Percentiles rank a stretch among this genome's conserved stretches.
Evolutionary conservation across 331 rosid genomes (phyloP).

Genomic region (Pyrus hybrid): DNA sequence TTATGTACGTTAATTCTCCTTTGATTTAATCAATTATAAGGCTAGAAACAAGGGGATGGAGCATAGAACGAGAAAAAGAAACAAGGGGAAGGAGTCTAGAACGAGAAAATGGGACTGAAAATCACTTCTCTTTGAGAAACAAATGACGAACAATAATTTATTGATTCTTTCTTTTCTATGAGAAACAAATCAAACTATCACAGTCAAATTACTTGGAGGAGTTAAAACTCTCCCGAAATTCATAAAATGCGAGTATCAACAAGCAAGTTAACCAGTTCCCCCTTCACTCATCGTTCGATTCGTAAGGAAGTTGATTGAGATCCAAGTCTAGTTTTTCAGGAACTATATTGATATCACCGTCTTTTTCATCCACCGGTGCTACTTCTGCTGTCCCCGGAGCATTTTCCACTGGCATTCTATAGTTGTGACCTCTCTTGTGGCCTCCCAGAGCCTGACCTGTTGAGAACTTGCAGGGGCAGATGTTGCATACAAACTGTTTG

Average conservation of each 20-base stretch:
- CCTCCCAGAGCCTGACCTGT: conserved; percentile 11
- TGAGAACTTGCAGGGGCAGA: not conserved
- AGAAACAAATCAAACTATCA: not conserved
- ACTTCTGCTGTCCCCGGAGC: not conserved
- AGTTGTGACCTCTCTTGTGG: not conserved
- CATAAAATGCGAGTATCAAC: not conserved
- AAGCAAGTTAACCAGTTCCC: not conserved
- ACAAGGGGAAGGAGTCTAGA: too few species aligned
- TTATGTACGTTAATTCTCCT: too few species aligned
- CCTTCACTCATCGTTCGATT: not conserved
- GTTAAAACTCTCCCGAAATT: not conserved
- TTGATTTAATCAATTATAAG: too few species aligned
- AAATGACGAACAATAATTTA: not conserved
- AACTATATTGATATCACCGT: not conserved
- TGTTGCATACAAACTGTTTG: conserved; percentile 4
- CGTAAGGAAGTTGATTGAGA: not conserved
- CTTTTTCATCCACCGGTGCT: not conserved
- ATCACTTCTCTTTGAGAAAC: not conserved
- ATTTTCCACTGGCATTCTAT: not conserved
- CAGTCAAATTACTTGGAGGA: not conserved
- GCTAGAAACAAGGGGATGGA: too few species aligned
- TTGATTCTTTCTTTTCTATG: not conserved
- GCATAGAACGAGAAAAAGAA: too few species aligned
- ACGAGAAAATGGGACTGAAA: too few species aligned
- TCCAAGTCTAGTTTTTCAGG: not conserved